These are phyloP conservation scores for Salix udensis DNA, from an alignment of 345 rosid genomes.

Conservation along the genomic window DNA sequence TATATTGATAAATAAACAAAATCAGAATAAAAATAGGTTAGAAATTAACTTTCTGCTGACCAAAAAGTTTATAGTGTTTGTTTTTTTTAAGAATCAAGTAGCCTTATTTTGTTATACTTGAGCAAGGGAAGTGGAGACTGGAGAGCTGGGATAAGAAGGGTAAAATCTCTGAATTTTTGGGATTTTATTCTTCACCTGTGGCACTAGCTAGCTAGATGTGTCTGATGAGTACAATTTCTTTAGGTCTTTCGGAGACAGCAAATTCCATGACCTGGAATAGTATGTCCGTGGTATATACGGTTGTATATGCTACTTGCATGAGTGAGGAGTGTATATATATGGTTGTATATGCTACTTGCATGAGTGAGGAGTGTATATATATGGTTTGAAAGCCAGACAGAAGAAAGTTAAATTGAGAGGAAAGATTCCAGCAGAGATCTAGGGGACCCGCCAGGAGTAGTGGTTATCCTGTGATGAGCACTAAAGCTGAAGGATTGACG, in stretches of 20 bases:
- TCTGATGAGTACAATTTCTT: neutral
- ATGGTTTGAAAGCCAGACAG: neutral
- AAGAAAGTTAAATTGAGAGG: neutral
- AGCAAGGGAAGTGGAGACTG: neutral
- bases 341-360: neutral
- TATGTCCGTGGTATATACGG: neutral
- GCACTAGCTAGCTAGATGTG: neutral
- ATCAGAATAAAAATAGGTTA: too few species aligned
- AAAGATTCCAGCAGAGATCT: constrained; percentile 4
- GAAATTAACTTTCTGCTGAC: too few species aligned
- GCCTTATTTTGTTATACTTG: neutral
- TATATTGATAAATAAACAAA: too few species aligned
- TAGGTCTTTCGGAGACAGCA: neutral
- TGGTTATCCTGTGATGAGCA: neutral
- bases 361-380: too few species aligned
- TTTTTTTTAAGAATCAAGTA: too few species aligned
- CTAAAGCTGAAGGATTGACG: constrained; percentile 2
- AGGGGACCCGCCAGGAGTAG: neutral
- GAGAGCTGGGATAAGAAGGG: neutral
- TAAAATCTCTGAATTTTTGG: neutral
- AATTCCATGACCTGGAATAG: neutral
- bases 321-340: too few species aligned
- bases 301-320: neutral
- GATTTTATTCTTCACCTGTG: neutral
- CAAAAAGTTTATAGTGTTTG: too few species aligned